These are phyloP conservation scores for Polyplosphaeria fusca DNA, from an alignment of 495 filamentous ascomycete genomes.

Conservation along the genomic window DNA sequence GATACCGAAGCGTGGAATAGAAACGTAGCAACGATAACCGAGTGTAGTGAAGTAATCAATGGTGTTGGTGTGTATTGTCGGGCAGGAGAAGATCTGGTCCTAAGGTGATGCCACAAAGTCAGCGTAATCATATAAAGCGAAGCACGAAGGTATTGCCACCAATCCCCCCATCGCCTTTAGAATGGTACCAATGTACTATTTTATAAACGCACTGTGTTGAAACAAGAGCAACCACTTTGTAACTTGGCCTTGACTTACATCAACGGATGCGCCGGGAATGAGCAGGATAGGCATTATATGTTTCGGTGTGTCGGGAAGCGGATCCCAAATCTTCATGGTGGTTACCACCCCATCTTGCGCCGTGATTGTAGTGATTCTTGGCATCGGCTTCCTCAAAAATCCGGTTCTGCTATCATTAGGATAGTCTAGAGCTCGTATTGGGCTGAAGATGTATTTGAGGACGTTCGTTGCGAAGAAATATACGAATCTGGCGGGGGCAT, in stretches of 20 bases:
- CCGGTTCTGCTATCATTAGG: conserved; percentile 47
- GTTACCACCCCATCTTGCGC: conserved; percentile 54
- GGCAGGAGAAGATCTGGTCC: conserved; percentile 62
- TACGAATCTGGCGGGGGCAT: conserved; percentile 3
- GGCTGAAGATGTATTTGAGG: conserved; percentile 53
- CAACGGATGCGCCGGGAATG: conserved; percentile 60
- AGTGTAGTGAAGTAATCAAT: conserved; percentile 61
- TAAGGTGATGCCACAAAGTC: no score
- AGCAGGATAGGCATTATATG: conserved; percentile 40
- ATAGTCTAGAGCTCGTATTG: conserved; percentile 55
- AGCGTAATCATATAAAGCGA: no score
- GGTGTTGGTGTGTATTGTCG: conserved; percentile 62
- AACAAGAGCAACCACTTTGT: no score
- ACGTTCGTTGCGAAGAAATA: conserved; percentile 56
- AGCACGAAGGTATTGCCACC: no score
- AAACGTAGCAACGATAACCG: conserved; percentile 58
- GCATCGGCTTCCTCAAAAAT: conserved; percentile 46
- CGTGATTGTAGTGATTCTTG: conserved; percentile 41
- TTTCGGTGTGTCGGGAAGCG: conserved; percentile 31
- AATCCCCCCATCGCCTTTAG: no score
- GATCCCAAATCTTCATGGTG: conserved; percentile 55
- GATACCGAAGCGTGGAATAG: conserved; percentile 60
- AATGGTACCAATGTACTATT: no score
- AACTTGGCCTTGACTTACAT: no score
- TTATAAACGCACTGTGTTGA: no score